Base-by-base conservation (phyloP, 805 yeast genomes). In the Lipomyces kockii region DNA sequence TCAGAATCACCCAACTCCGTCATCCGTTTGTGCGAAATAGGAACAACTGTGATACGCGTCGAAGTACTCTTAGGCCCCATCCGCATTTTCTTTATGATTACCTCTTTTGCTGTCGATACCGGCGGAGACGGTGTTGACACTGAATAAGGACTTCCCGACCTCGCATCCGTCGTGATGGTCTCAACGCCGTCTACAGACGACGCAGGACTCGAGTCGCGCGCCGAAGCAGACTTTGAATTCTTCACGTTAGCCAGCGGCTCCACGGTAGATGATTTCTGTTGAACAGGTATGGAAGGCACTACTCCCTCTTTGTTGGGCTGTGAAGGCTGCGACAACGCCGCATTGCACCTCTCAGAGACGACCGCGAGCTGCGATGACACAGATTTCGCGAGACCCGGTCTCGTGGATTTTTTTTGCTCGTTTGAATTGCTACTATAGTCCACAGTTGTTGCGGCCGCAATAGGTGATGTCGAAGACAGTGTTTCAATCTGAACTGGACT, bases 61-160 rank as follows among this genome's bases (percentile, higher is more conserved):
- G 25, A 12, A 8, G 59, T 56, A 34, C 49, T 34, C 59, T 34
- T 56, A 2, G 59, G 59, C 8, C 59, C 59, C 49, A 56, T 56
- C 25, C 59, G 51, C 59, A 56, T 7, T 14, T 20, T 29, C n/a
- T 56, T 56, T 3, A 34, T 32, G 7, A 22, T 7, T 52, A 14
- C 9, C 1, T 22, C 27, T 17, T 52, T 52, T 52, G 56, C 25
- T 11, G 56, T 14, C 32, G 34, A 55, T 11, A 7, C 39, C 14
- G 58, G 20, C 37, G n/a, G 20, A 14, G 58, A 27, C 9, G 34
- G 22, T 3, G 49, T 17, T 17, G 49, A 43, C 7, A 6, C n/a
- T 14, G 49, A 43, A 43, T 2, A 17, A 22, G 49, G 20, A 43
- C 20, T 17, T 43, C 8, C 9, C 20, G 49, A 17, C 49, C 20